phyloP scores from a whole-genome alignment of 106 monocot species.

The Acanthochlamys bracteata region DNA sequence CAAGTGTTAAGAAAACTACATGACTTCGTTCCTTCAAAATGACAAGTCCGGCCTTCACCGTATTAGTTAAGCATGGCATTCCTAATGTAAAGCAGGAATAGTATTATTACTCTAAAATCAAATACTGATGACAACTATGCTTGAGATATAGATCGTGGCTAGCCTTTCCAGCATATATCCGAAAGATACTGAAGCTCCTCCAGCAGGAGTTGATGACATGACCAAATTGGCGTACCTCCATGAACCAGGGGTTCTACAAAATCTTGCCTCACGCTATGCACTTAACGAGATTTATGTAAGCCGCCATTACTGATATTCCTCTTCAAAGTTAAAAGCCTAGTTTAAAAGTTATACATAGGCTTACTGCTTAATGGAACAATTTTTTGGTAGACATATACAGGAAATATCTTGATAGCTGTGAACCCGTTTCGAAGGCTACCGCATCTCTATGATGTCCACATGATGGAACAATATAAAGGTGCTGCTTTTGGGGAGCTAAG shows the following conservation, averaged over 20 bases:
- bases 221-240: slow-evolving; percentile 60
- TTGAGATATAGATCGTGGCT: slow-evolving; percentile 29
- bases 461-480: slow-evolving; percentile 70
- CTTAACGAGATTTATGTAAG: slow-evolving; percentile 62
- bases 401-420: slow-evolving; percentile 64
- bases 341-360: too few species aligned
- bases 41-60: too few species aligned
- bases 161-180: slow-evolving; percentile 25
- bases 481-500: slow-evolving; percentile 52
- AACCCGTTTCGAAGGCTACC: slow-evolving; percentile 67
- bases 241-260: slow-evolving; percentile 61
- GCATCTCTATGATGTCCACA: slow-evolving; percentile 62
- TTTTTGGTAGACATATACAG: slow-evolving; percentile 47
- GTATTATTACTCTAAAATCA: too few species aligned
- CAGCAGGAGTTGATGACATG: slow-evolving; percentile 66
- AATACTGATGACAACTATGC: too few species aligned
- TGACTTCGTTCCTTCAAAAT: too few species aligned
- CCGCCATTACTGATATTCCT: too few species aligned
- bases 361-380: too few species aligned
- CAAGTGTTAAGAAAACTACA: too few species aligned
- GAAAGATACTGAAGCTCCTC: slow-evolving; percentile 46
- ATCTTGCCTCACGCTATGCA: slow-evolving; percentile 44
- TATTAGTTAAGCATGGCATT: too few species aligned
- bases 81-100: too few species aligned
- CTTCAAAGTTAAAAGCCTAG: too few species aligned